Conservation (phyloP, 305 asterid genomes). For the Fraxinus angustifolia region DNA sequence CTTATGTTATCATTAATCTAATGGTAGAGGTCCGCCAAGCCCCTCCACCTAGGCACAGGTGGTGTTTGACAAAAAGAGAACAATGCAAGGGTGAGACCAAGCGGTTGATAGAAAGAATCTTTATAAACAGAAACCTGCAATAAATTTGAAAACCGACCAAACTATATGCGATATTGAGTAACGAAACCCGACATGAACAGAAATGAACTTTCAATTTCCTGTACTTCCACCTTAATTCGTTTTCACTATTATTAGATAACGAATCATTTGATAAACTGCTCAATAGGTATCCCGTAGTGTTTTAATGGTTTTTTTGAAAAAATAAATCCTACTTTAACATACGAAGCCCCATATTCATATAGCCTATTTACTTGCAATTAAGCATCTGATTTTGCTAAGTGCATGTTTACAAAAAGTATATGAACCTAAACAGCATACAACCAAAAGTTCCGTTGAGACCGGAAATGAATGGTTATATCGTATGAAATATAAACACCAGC, state of each 20-base stretch:
- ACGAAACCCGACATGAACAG: not conserved
- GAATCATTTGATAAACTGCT: not conserved
- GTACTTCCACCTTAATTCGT: not conserved
- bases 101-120: not conserved
- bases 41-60: not conserved
- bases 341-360: not conserved
- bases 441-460: not conserved
- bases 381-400: not conserved
- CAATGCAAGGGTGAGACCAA: not conserved
- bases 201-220: not conserved
- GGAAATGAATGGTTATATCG: not conserved
- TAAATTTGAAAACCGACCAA: not conserved
- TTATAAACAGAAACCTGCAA: not conserved
- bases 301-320: not conserved
- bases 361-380: not conserved
- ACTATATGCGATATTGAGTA: not conserved
- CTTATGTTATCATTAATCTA: not conserved
- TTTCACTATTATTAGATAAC: not conserved
- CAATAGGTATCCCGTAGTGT: not conserved
- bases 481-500: not conserved
- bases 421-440: not conserved
- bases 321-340: not conserved
- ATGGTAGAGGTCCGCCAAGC: not conserved
- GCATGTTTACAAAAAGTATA: not conserved
- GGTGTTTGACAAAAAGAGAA: not conserved